Conservation (phyloP, 768 basidiomycete species). For the Trametes cubensis region DNA sequence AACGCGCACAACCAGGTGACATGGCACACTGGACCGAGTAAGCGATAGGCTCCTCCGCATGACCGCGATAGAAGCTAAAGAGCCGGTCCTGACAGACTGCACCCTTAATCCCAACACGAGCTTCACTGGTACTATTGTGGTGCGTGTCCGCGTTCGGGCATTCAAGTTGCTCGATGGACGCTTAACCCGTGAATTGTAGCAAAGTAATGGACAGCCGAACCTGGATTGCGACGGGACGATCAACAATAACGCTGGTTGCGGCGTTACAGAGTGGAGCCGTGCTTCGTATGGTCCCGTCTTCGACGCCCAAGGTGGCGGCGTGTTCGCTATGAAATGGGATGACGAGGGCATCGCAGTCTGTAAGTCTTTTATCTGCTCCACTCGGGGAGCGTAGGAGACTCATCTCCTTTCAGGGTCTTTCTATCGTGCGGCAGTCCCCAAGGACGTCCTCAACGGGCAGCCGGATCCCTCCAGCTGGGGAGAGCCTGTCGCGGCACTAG, state of each 20-base stretch:
- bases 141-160: slow-evolving; percentile 36
- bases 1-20: slow-evolving; percentile 85
- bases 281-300: slow-evolving; percentile 85
- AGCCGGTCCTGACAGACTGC: slow-evolving; percentile 49
- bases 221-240: slow-evolving; percentile 48
- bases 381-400: not conserved
- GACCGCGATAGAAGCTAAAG: not conserved
- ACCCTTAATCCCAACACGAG: slow-evolving; percentile 52
- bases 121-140: slow-evolving; percentile 67
- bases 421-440: slow-evolving; percentile 75
- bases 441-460: slow-evolving; percentile 60
- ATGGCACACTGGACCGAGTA: slow-evolving; percentile 73
- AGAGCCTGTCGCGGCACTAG: slow-evolving; percentile 61
- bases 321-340: slow-evolving; percentile 92
- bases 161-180: not conserved
- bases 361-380: slow-evolving; percentile 41
- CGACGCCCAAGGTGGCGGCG: slow-evolving; percentile 78
- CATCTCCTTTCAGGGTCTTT: slow-evolving; percentile 65
- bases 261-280: slow-evolving; percentile 75
- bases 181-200: slow-evolving; percentile 32
- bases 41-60: slow-evolving; percentile 8
- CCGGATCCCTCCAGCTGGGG: slow-evolving; percentile 76
- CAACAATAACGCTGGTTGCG: slow-evolving; percentile 72
- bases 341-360: slow-evolving; percentile 73
- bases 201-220: slow-evolving; percentile 53